Evolutionary conservation across 305 asterid genomes (phyloP).

Genomic region (Fraxinus sp.): DNA sequence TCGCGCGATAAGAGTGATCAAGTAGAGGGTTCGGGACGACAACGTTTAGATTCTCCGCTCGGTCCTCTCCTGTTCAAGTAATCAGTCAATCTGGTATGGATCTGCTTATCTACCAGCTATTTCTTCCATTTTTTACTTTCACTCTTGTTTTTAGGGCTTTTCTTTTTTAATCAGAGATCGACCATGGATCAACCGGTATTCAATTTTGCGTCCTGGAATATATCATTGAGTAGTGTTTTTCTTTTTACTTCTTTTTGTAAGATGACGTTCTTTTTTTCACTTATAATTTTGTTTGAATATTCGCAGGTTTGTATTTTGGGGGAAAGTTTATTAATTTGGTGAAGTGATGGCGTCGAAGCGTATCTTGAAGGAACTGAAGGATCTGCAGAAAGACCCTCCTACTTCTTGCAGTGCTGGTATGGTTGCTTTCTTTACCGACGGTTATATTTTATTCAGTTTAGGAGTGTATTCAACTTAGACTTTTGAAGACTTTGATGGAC

Average conservation of each 20-base stretch:
- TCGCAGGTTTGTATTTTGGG: not conserved
- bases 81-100: not conserved
- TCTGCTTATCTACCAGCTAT: slow-evolving; percentile 7
- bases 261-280: not conserved
- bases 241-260: not conserved
- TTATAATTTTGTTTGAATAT: not conserved
- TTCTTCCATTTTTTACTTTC: not conserved
- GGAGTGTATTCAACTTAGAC: too few species aligned
- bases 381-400: slow-evolving; percentile 39
- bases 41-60: slow-evolving; percentile 13
- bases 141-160: not conserved
- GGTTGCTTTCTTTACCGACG: not conserved
- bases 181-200: not conserved
- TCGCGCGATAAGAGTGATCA: slow-evolving; percentile 11
- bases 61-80: slow-evolving; percentile 2
- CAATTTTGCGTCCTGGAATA: not conserved
- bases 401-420: slow-evolving; percentile 30
- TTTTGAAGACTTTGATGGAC: too few species aligned
- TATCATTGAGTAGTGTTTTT: not conserved
- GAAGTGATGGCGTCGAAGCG: slow-evolving; percentile 31
- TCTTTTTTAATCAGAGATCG: not conserved
- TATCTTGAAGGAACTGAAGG: slow-evolving; percentile 42
- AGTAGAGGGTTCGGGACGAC: slow-evolving; percentile 15
- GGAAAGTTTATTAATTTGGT: slow-evolving; percentile 5
- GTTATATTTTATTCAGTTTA: not conserved